Evolutionary conservation across 306 rosid species (phyloP), one percentile per base, ranked within the genome.

Genomic region (Comarum palustre): DNA sequence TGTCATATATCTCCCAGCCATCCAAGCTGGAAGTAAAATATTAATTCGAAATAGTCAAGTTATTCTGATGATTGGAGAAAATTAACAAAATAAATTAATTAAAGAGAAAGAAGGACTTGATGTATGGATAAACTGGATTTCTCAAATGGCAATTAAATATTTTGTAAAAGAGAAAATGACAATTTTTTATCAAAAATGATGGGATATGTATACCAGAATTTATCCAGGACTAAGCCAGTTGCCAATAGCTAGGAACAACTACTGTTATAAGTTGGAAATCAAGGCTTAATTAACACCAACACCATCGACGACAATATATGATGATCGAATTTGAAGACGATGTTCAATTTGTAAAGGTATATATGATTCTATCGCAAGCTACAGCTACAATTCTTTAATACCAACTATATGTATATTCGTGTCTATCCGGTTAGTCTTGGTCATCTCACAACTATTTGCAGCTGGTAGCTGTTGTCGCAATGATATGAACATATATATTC

Each of bases 261-360:
- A 16, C 17, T 14, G 64, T 17, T 58, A 29, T 1, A 2, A 3
- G 19, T 13, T 14, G 64, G 29, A 13, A 5, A 25, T 6, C 6
- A 58, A 29, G 39, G 20, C 39, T 5, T 13, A 27, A 58, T 4
- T 9, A 16, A 61, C 14, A n/a, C 1, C 4, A 4, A 36, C 39
- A 36, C 39, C 39, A 36, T 36, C 8, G 39, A 36, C 39, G 8
- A 62, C 15, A 32, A 2, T 61, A 60, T 32, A 61, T 16, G 20
- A 32, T 61, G 24, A 34, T 62, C 45, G 42, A 62, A 15, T 62
- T 62, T 62, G 67, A 62, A 32, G 42, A 62, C 3, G 67, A 62
- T 15, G 1, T 34, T 16, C 45, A 34, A 47, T 46, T 22, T 68
- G 11, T 13, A 45, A 45, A 14, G 36, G 22, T 5, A 36, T 36